phyloP scores from a whole-genome alignment of 495 filamentous ascomycete genomes.

The Neurospora cerealis region DNA sequence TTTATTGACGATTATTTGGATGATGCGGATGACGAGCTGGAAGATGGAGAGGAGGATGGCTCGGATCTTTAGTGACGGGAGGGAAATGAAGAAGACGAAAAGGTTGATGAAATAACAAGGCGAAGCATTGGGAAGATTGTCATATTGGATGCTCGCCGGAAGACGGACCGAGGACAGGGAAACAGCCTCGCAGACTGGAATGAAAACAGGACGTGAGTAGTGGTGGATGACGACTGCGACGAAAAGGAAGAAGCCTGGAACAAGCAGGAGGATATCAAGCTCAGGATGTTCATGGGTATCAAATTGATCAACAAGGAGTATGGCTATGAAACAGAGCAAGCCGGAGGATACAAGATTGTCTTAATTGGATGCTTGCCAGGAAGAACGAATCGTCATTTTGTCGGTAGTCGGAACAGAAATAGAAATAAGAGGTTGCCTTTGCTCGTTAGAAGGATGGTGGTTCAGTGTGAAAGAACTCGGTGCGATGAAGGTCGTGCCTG shows the following conservation, averaged over 20 bases:
- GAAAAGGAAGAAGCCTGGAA: too few species aligned
- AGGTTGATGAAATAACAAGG: background rate
- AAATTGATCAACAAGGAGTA: background rate
- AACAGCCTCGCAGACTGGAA: background rate
- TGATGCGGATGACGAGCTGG: slow-evolving; percentile 31
- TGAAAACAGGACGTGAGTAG: background rate
- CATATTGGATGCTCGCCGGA: background rate
- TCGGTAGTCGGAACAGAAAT: background rate
- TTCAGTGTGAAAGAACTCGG: background rate
- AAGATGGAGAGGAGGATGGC: slow-evolving; percentile 19
- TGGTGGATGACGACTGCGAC: too few species aligned
- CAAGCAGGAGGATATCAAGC: background rate
- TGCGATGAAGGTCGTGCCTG: background rate
- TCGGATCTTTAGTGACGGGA: background rate
- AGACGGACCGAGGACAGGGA: background rate
- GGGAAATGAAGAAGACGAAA: background rate
- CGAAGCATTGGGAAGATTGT: background rate
- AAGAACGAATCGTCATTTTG: too few species aligned
- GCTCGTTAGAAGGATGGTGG: background rate
- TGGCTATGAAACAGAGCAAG: too few species aligned
- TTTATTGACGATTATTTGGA: slow-evolving; percentile 10
- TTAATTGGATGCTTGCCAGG: too few species aligned
- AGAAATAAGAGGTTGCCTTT: background rate
- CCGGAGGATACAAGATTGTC: too few species aligned
- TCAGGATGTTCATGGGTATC: background rate